phyloP scores from a whole-genome alignment of 2,329 filamentous ascomycete species.

The Fusarium robinianum region DNA sequence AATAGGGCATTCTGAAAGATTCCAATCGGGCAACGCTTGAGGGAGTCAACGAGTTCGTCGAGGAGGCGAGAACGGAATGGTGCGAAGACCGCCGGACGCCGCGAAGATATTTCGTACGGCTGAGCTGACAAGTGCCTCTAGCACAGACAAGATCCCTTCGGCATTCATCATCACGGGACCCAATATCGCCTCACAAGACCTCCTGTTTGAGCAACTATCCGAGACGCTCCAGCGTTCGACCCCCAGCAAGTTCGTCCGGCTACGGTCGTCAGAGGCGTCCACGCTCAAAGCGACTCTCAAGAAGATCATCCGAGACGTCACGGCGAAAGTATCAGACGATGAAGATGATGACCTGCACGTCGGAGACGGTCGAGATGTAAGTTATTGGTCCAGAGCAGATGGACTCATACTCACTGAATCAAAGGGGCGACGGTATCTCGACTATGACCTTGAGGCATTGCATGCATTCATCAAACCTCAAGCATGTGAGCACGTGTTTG shows the following conservation, averaged over 20 bases:
- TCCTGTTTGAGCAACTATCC: constrained; percentile 73
- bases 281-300: constrained; percentile 76
- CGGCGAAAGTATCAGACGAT: constrained; percentile 51
- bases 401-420: constrained; percentile 23
- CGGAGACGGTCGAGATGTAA: constrained; percentile 53
- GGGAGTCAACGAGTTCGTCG: constrained; percentile 61
- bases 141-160: constrained; percentile 61
- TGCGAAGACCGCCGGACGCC: constrained; percentile 22
- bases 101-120: neutral
- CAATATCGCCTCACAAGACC: constrained; percentile 74
- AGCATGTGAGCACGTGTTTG: constrained; percentile 62
- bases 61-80: constrained; percentile 42
- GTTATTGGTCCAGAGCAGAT: constrained; percentile 20
- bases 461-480: constrained; percentile 61
- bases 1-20: constrained; percentile 60
- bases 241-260: constrained; percentile 62
- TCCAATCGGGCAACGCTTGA: constrained; percentile 65
- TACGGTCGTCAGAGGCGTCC: constrained; percentile 72
- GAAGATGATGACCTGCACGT: constrained; percentile 61
- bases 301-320: constrained; percentile 71
- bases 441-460: constrained; percentile 78
- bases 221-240: constrained; percentile 55
- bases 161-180: constrained; percentile 78
- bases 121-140: constrained; percentile 29
- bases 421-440: constrained; percentile 68